phyloP scores from a whole-genome alignment of 768 basidiomycete species.

The Boletus eberwhitei region DNA sequence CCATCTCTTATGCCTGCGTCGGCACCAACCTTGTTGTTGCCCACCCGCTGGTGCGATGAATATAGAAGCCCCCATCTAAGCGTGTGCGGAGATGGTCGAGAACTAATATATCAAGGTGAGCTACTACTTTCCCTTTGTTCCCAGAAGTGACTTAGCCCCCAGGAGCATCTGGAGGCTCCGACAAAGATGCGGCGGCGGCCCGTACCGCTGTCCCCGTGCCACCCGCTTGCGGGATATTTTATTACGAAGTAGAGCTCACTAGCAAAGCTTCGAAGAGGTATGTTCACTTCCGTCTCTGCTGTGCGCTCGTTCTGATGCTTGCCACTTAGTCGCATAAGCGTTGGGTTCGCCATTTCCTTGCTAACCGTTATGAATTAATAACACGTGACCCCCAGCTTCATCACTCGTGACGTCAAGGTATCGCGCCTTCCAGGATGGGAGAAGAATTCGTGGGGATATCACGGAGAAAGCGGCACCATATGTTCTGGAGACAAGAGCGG shows the following conservation, averaged over 20 bases:
- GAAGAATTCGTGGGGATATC: constrained; percentile 84
- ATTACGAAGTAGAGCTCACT: constrained; percentile 86
- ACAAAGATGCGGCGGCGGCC: constrained; percentile 82
- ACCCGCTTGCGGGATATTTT: constrained; percentile 85
- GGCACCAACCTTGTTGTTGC: constrained; percentile 52
- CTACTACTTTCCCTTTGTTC: not conserved
- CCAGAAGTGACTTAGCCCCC: constrained; percentile 7
- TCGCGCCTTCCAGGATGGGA: constrained; percentile 86
- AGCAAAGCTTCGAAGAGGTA: constrained; percentile 80
- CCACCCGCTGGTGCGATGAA: constrained; percentile 77
- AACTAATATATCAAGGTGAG: constrained; percentile 68
- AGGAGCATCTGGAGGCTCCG: constrained; percentile 56
- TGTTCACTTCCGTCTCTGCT: constrained; percentile 21
- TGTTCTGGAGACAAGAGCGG: constrained; percentile 75
- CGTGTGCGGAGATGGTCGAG: constrained; percentile 68
- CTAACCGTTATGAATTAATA: constrained; percentile 2
- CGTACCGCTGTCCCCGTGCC: constrained; percentile 78
- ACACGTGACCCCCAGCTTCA: constrained; percentile 48
- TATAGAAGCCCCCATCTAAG: constrained; percentile 56
- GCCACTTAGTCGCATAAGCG: constrained; percentile 63
- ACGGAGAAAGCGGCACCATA: constrained; percentile 82
- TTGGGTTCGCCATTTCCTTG: constrained; percentile 55
- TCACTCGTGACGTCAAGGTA: constrained; percentile 59
- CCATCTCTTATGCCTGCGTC: constrained; percentile 19
- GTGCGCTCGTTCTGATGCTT: constrained; percentile 13